phyloP scores from a whole-genome alignment of 441 rosid species.

The Gossypium aridum region DNA sequence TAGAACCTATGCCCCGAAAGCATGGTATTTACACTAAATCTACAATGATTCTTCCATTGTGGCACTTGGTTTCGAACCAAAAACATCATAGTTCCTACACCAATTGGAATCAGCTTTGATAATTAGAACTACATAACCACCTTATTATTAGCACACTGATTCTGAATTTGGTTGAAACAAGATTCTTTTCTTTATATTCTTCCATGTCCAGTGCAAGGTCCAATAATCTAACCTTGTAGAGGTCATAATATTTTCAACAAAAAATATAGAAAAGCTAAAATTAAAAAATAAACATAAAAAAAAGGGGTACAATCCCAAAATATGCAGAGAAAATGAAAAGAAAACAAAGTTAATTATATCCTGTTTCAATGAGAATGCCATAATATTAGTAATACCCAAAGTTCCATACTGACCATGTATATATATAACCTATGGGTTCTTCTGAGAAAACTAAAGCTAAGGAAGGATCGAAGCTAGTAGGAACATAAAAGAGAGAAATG shows the following conservation, averaged over 20 bases:
- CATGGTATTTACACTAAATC: conserved; percentile 9
- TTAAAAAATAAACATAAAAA: not conserved
- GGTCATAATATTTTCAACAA: too few species aligned
- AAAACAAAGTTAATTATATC: not conserved
- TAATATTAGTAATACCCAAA: not conserved
- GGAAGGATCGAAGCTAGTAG: not conserved
- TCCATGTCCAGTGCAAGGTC: not conserved
- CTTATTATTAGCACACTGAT: not conserved
- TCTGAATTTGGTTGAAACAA: not conserved
- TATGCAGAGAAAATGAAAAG: not conserved
- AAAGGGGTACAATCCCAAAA: not conserved
- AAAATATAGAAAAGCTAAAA: too few species aligned
- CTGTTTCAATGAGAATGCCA: not conserved
- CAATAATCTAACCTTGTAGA: not conserved
- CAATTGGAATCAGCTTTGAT: not conserved
- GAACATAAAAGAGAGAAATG: not conserved
- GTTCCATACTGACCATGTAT: not conserved
- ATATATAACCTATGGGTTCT: not conserved
- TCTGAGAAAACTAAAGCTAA: not conserved
- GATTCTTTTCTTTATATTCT: not conserved
- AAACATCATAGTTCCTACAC: conserved; percentile 19
- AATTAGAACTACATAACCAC: not conserved
- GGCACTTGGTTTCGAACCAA: conserved; percentile 12
- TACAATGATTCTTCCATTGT: conserved; percentile 16
- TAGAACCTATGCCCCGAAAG: conserved; percentile 3